Evolutionary conservation across 2,329 filamentous ascomycete genomes (phyloP), one percentile per base, ranked within the genome.

Genomic region (Hansfordia pulvinata): DNA sequence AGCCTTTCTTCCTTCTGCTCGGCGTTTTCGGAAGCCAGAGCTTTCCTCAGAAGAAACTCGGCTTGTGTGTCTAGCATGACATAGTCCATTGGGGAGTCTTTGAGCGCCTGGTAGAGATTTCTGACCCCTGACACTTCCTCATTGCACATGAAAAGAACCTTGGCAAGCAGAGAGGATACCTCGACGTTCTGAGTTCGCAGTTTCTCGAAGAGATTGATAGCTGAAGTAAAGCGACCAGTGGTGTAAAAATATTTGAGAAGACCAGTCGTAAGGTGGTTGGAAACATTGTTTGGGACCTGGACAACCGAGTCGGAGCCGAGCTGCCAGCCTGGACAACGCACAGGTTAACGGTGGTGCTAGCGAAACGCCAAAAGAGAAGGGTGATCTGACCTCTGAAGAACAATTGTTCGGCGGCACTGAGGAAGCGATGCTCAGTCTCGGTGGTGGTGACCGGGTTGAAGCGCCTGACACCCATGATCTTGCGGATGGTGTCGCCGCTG

Each of bases 391-490:
- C 88, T 54, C 81, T 74, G 58, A 96, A 96, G 56, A 98, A 98
- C 17, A 98, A 64, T 43, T 81, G 79, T 55, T 98, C 90, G 8
- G 90, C 90, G 12, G 90, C 84, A 44, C 93, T 81, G 21, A 98
- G 62, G 49, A 98, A 98, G 37, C 83, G 83, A 49, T 98, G 90
- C 54, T 98, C 90, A 33, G 84, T 85, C 52, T 98, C 90, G n/a
- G 90, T 96, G 52, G 82, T 96, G 25, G 85, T 94, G 34, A 98
- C 83, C 2, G 90, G 90, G 47, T 98, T 98, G 65, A 98, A 96
- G 35, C 90, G 73, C 40, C 90, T 71, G 26, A 96, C 85, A n/a
- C 88, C 90, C 48, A 96, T 82, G 33, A 98, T 94, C 58, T 90
- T 93, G 53, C 90, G 81, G 49, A 96, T 93, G 2, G 81, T 81